These are phyloP conservation scores for Argentina anserina DNA, from an alignment of 306 rosid genomes.

Conservation along the genomic window DNA sequence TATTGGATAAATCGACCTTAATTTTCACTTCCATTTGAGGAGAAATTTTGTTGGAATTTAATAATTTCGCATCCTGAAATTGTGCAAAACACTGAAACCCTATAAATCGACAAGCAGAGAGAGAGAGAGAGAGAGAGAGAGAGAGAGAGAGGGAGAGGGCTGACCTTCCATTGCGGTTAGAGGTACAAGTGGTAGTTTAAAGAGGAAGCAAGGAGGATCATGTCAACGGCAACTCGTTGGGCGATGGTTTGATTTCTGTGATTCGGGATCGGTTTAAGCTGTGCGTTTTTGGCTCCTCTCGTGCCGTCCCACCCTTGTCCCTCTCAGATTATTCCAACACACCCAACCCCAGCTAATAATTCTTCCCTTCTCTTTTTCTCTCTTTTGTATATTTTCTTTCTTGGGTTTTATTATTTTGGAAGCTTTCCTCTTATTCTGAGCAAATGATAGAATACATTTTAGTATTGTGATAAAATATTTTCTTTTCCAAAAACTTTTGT, in stretches of 20 bases:
- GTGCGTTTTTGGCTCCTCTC: not conserved
- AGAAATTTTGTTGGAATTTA: not conserved
- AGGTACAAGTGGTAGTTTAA: not conserved
- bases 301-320: not conserved
- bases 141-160: not conserved
- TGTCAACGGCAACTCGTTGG: not conserved
- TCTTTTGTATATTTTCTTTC: not conserved
- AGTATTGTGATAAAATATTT: too few relatives aligned
- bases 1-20: not conserved
- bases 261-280: not conserved
- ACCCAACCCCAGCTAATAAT: not conserved
- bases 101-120: not conserved
- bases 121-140: not conserved
- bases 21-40: not conserved
- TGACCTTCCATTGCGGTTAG: constrained; percentile 6
- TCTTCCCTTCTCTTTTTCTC: not conserved
- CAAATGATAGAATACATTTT: too few relatives aligned
- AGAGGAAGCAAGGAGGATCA: not conserved
- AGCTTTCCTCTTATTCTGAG: too few relatives aligned
- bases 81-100: not conserved
- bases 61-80: not conserved
- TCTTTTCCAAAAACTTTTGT: too few relatives aligned
- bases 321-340: not conserved
- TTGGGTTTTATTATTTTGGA: too few relatives aligned
- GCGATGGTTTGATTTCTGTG: not conserved